Conservation (phyloP, 2,329 filamentous ascomycete genomes). For the Rhynchosporium secalis region DNA sequence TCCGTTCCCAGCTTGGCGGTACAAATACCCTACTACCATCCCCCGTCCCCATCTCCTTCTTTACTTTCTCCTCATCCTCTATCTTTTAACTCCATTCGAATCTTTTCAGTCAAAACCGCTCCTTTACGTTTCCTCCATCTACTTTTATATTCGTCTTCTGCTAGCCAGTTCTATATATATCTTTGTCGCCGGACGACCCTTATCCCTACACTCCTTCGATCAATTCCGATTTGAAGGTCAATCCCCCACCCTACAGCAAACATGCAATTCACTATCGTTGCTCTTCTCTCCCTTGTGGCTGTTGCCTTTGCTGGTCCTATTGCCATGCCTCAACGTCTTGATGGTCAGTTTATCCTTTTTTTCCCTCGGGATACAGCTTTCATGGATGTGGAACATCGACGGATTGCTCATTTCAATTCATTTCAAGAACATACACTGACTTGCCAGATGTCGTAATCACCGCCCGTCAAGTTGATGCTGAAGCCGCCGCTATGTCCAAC, state of each 20-base stretch:
- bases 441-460: conserved; percentile 20
- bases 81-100: conserved; percentile 18
- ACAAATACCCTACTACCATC: conserved; percentile 27
- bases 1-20: conserved; percentile 20
- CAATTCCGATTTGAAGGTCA: conserved; percentile 17
- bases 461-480: conserved; percentile 23
- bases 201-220: conserved; percentile 16
- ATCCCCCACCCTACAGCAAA: conserved; percentile 24
- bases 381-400: no score
- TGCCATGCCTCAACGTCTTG: conserved; percentile 25
- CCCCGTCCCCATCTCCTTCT: conserved; percentile 13
- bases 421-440: neutral
- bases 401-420: neutral
- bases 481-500: conserved; percentile 33
- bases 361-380: no score
- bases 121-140: conserved; percentile 22
- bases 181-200: conserved; percentile 39
- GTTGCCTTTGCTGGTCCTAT: conserved; percentile 33
- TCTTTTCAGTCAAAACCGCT: conserved; percentile 22
- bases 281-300: conserved; percentile 35
- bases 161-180: conserved; percentile 17
- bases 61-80: conserved; percentile 24
- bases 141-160: conserved; percentile 23
- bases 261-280: conserved; percentile 38
- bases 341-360: conserved; percentile 27